Conservation (phyloP, 768 basidiomycete species). For the Boletus rufocinnamomeus region DNA sequence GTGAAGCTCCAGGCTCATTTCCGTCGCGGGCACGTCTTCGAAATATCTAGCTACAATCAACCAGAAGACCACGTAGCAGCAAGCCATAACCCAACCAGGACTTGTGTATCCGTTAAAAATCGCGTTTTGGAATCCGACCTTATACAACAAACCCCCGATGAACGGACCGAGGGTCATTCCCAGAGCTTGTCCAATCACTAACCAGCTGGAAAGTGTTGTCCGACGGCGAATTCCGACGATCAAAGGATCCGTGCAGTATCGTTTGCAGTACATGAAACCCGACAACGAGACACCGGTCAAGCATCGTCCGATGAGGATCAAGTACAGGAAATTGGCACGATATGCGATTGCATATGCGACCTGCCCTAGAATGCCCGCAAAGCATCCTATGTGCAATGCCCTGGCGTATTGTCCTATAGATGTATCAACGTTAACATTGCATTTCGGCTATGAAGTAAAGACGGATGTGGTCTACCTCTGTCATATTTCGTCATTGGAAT, state of each 20-base stretch:
- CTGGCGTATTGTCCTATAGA: constrained; percentile 53
- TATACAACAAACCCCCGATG: constrained; percentile 62
- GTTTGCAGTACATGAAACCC: constrained; percentile 67
- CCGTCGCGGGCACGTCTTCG: constrained; percentile 39
- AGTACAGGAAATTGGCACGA: constrained; percentile 57
- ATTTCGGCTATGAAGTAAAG: neutral
- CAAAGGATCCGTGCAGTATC: constrained; percentile 67
- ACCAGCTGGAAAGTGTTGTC: constrained; percentile 62
- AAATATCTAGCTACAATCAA: constrained; percentile 38
- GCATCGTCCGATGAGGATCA: constrained; percentile 72
- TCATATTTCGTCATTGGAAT: constrained; percentile 58
- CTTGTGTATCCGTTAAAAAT: constrained; percentile 70
- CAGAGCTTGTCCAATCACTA: constrained; percentile 61
- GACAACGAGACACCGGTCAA: constrained; percentile 62
- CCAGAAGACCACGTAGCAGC: constrained; percentile 56
- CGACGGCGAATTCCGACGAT: constrained; percentile 64
- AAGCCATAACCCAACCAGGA: constrained; percentile 65
- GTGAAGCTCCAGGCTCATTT: constrained; percentile 12
- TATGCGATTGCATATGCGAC: constrained; percentile 65
- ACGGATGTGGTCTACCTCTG: constrained; percentile 42
- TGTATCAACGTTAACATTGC: neutral
- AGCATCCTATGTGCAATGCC: constrained; percentile 58
- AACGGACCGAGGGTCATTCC: constrained; percentile 67
- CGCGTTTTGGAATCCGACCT: constrained; percentile 52
- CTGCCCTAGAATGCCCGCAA: constrained; percentile 53